These are phyloP conservation scores for Carallia pectinifolia DNA, from an alignment of 345 rosid species.

Conservation along the genomic window DNA sequence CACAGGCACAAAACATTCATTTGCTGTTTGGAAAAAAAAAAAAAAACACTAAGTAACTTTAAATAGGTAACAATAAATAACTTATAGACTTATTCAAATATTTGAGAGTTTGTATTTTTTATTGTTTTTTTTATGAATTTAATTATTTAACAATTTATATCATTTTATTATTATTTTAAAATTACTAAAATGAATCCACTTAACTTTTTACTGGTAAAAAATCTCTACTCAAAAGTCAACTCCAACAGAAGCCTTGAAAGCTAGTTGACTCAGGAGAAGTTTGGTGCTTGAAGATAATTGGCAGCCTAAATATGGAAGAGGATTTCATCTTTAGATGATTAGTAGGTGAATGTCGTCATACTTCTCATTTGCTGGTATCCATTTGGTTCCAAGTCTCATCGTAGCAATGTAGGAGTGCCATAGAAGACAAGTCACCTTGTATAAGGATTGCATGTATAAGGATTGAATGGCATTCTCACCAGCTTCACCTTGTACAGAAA, in stretches of 20 bases:
- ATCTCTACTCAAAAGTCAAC: neutral
- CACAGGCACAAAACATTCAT: slow-evolving; percentile 41
- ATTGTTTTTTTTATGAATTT: no score
- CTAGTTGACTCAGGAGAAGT: slow-evolving; percentile 32
- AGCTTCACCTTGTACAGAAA: no score
- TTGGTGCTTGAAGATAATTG: slow-evolving; percentile 40
- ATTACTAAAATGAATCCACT: no score
- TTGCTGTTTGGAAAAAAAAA: neutral
- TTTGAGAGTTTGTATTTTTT: no score
- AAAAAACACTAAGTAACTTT: no score
- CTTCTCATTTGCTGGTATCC: neutral
- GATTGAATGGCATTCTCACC: no score
- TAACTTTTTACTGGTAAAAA: no score
- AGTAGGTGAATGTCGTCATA: neutral
- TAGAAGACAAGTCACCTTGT: neutral
- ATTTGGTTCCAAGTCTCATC: neutral
- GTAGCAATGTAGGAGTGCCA: neutral
- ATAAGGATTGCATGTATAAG: neutral
- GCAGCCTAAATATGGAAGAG: slow-evolving; percentile 17
- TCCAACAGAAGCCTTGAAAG: slow-evolving; percentile 23
- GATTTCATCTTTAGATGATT: neutral
- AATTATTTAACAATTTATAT: no score
- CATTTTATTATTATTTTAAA: no score
- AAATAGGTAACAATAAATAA: no score
- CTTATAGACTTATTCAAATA: no score